Conservation (phyloP, 2,329 filamentous ascomycete species). For the Trichoderma hamatum region DNA sequence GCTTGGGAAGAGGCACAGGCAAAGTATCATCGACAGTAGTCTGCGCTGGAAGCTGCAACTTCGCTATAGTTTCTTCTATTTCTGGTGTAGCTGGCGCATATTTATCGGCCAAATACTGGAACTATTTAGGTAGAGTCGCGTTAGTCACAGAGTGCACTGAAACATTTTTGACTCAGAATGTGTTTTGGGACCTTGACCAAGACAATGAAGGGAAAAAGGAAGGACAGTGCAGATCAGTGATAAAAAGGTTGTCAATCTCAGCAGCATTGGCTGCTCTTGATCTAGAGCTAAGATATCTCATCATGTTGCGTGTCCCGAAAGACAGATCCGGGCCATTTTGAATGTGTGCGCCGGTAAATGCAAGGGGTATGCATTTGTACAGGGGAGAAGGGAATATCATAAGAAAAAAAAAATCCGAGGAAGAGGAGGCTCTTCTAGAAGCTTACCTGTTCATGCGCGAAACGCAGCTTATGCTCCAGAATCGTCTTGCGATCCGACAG, state of each 20-base stretch:
- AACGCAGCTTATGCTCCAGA: slow-evolving; percentile 67
- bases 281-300: slow-evolving; percentile 75
- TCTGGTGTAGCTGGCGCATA: slow-evolving; percentile 67
- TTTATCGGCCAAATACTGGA: slow-evolving; percentile 67
- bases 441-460: slow-evolving; percentile 68
- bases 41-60: slow-evolving; percentile 65
- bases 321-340: background rate
- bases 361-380: background rate
- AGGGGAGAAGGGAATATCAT: background rate
- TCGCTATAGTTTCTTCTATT: slow-evolving; percentile 67
- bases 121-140: slow-evolving; percentile 46
- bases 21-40: slow-evolving; percentile 52
- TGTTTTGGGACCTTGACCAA: background rate
- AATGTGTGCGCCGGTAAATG: background rate
- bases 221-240: slow-evolving; percentile 22
- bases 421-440: slow-evolving; percentile 23
- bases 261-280: slow-evolving; percentile 65
- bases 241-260: slow-evolving; percentile 62
- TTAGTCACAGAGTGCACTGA: background rate
- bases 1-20: slow-evolving; percentile 58
- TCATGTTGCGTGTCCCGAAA: slow-evolving; percentile 39
- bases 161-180: background rate
- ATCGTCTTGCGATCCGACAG: slow-evolving; percentile 66
- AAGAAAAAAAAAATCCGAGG: slow-evolving; percentile 25
- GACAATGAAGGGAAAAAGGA: slow-evolving; percentile 33